Percentiles rank a stretch among this genome's conserved stretches.
phyloP scores from a whole-genome alignment of 225 moss, liverwort and hornwort genomes.

The Anthoceros angustus region DNA sequence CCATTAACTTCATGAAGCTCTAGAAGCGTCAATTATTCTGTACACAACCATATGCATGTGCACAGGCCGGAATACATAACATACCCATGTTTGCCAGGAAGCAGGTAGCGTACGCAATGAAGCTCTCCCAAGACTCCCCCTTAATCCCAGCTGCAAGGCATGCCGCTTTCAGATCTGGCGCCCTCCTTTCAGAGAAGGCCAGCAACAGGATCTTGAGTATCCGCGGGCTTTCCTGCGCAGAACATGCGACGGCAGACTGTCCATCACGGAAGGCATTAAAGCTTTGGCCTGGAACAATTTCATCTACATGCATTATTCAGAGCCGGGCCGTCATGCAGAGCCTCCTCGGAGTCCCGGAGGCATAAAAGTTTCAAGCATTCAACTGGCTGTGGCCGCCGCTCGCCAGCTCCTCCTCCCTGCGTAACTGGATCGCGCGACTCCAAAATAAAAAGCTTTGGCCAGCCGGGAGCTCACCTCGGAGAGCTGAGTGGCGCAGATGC shows the following conservation, averaged over 20 bases:
- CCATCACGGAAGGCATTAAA: background rate
- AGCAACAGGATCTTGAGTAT: constrained; percentile 25
- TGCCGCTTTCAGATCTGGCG: constrained; percentile 13
- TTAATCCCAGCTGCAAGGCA: constrained; percentile 29
- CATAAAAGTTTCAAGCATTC: background rate
- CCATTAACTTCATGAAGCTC: no score
- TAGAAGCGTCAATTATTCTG: no score
- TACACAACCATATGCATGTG: no score
- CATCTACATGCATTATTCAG: no score
- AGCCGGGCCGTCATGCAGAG: background rate
- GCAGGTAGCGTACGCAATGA: constrained; percentile 30
- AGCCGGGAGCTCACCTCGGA: constrained; percentile 27
- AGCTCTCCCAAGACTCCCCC: constrained; percentile 24
- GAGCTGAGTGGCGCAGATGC: constrained; percentile 27
- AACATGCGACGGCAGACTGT: background rate
- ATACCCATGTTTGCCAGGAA: constrained; percentile 41
- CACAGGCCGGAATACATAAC: background rate
- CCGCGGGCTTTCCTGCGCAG: constrained; percentile 34
- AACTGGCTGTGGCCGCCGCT: background rate
- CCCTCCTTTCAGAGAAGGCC: constrained; percentile 30
- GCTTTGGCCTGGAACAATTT: no score
- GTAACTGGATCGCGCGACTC: constrained; percentile 8
- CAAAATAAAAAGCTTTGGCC: background rate
- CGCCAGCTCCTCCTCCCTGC: background rate
- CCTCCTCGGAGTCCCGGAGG: background rate